Conservation (phyloP, 768 basidiomycete species). For the Leccinum uliginosum region DNA sequence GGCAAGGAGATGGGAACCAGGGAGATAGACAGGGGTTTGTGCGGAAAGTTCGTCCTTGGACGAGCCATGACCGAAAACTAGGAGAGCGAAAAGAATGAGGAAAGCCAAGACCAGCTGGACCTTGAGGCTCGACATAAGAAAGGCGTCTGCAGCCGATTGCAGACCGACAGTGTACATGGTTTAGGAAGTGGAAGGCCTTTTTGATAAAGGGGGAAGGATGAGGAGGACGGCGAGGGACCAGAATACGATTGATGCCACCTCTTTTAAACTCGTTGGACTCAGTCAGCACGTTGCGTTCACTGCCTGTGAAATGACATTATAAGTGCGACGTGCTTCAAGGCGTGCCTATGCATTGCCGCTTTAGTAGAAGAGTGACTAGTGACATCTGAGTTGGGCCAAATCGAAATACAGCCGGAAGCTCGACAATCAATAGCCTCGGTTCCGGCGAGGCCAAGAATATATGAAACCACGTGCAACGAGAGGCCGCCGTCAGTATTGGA, state of each 20-base stretch:
- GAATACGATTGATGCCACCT: conserved; percentile 18
- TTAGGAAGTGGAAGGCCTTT: conserved; percentile 21
- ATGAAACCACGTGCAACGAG: conserved; percentile 18
- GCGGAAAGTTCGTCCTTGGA: conserved; percentile 42
- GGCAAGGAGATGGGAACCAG: conserved; percentile 53
- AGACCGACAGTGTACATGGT: conserved; percentile 42
- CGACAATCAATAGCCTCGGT: conserved; percentile 26
- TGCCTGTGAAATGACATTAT: conserved; percentile 26
- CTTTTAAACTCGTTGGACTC: conserved; percentile 23
- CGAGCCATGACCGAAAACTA: conserved; percentile 32
- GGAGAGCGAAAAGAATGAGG: conserved; percentile 36
- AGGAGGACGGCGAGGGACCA: conserved; percentile 19
- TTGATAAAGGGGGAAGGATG: conserved; percentile 18
- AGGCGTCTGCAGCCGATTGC: conserved; percentile 34
- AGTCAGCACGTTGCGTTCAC: conserved; percentile 17
- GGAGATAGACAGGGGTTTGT: conserved; percentile 50
- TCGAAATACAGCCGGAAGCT: conserved; percentile 16
- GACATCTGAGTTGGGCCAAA: background rate
- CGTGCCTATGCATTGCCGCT: conserved; percentile 20
- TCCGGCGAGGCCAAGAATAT: conserved; percentile 16
- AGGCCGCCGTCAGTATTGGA: conserved; percentile 10
- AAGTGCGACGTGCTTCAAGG: conserved; percentile 20
- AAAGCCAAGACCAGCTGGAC: conserved; percentile 32
- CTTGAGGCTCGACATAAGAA: conserved; percentile 32
- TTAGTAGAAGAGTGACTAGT: conserved; percentile 1